Conservation (phyloP, 1,284 basidiomycete species). For the Schizophyllum commune region DNA sequence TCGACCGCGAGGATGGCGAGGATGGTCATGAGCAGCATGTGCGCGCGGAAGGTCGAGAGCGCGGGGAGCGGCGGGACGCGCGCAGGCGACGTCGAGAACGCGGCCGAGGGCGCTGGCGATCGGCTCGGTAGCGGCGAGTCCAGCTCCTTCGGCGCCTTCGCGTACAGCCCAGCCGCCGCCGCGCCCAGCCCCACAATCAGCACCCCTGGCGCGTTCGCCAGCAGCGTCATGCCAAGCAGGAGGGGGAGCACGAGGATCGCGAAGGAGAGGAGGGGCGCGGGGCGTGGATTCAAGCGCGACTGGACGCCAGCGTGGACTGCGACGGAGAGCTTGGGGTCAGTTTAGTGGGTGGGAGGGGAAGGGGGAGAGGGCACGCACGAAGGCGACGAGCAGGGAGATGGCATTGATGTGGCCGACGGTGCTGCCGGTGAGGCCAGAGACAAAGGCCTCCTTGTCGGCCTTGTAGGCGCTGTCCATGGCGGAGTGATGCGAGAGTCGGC, state of each 20-base stretch:
- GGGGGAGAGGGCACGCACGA: constrained; percentile 23
- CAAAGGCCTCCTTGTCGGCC: constrained; percentile 80
- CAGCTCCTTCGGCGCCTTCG: constrained; percentile 33
- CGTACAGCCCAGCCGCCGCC: constrained; percentile 32
- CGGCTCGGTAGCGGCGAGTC: constrained; percentile 38
- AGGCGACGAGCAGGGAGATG: constrained; percentile 71
- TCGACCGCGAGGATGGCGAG: constrained; percentile 95
- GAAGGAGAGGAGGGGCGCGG: constrained; percentile 51
- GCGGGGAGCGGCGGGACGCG: constrained; percentile 49
- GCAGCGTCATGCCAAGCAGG: constrained; percentile 72
- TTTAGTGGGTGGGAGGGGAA: constrained; percentile 1
- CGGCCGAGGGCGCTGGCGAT: constrained; percentile 13
- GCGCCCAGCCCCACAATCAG: constrained; percentile 46
- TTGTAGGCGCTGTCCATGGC: constrained; percentile 49
- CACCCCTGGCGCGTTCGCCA: constrained; percentile 48
- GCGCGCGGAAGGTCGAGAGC: constrained; percentile 84
- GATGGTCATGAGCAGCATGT: constrained; percentile 93
- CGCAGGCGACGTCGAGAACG: constrained; percentile 6
- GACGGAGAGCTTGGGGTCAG: constrained; percentile 54
- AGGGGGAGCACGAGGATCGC: constrained; percentile 66
- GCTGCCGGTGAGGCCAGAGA: constrained; percentile 75
- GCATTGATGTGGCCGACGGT: constrained; percentile 70
- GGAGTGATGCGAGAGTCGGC: too few species aligned
- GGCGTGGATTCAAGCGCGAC: constrained; percentile 35
- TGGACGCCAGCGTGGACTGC: constrained; percentile 55